Base-by-base conservation (phyloP, 108 stramenopile genomes). In the Aurantiochytrium sp. region DNA sequence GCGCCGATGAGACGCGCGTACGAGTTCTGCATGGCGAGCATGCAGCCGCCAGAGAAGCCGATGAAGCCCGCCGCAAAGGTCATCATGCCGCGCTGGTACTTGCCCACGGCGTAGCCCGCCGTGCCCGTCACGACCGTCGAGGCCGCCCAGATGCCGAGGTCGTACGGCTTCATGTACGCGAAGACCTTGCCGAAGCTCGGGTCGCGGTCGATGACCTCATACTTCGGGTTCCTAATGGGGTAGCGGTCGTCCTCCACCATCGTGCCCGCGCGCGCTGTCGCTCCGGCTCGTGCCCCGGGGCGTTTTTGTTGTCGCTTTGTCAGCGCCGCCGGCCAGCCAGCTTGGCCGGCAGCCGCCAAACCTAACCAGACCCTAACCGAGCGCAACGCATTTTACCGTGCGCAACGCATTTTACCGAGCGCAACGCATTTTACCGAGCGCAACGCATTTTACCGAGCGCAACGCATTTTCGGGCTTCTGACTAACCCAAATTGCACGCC, bases 21-120 rank as follows among this genome's bases (percentile, higher is more conserved):
- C 73, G 73, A 81, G 73, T 81, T 81, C 30, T 81, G 73, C 73
- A 81, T 48, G 73, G 73, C 73, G 42, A 81, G 73, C 42, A 81
- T 41, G 73, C 21, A 41, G 73, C 73, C 73, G 3, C 73, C 73
- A 24, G 45, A 6, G 39, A 81, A 41, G 73, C 73, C 73, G 27
- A 81, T 48, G 73, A 15, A n/a, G 73, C 42, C 45, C 42, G 45
- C 30, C 12, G 10, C 45, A 12, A 81, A 48, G 21, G 32, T 48
- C 42, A 48, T 41, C 12, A 27, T 1, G 42, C 73, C 45, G 73
- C 73, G 73, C 19, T 48, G 50, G 73, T n/a, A 48, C 45, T 48
- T 48, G 45, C 73, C 73, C 21, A 30, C 45, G 45, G 45, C 39
- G 73, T 81, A 81, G 39, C 73, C 73, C 42, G 45, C 39, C 39